A percentile compares a stretch with the other conserved stretches of the same genome.
phyloP scores from a whole-genome alignment of 2,329 filamentous ascomycete genomes.

The Blastomyces parvus region DNA sequence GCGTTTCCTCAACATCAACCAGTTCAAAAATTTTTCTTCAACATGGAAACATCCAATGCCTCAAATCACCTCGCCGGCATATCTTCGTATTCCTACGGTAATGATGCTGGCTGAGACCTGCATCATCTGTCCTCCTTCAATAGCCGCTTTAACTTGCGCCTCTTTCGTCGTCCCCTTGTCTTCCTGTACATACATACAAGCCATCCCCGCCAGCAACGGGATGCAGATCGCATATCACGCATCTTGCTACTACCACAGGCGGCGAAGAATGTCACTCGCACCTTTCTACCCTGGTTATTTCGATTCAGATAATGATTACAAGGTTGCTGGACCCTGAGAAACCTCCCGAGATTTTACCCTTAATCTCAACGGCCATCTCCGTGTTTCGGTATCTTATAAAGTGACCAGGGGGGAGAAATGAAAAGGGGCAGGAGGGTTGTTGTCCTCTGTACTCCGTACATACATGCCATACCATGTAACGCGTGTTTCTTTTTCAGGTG shows the following conservation, averaged over 20 bases:
- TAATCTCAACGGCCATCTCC: not conserved
- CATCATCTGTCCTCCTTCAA: not conserved
- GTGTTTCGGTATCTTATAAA: not conserved
- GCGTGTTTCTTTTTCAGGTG: not conserved
- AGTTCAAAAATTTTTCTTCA: not conserved
- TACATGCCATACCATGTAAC: not conserved
- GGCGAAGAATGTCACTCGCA: not conserved
- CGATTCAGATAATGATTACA: not conserved
- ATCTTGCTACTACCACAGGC: not conserved
- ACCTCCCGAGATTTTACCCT: not conserved
- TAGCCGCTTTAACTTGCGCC: not conserved
- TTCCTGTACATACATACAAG: no score
- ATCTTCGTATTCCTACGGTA: not conserved
- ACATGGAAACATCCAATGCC: not conserved
- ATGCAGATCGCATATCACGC: not conserved
- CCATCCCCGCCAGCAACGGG: not conserved
- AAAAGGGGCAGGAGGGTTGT: not conserved
- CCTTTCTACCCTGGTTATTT: not conserved
- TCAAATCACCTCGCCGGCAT: not conserved
- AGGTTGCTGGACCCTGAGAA: not conserved
- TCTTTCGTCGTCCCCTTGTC: not conserved
- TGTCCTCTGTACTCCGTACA: not conserved
- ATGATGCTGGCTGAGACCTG: not conserved
- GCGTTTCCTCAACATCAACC: not conserved
- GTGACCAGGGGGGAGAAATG: not conserved